Evolutionary conservation across 805 yeast species (phyloP).

Genomic region (Wickerhamomyces pijperi): DNA sequence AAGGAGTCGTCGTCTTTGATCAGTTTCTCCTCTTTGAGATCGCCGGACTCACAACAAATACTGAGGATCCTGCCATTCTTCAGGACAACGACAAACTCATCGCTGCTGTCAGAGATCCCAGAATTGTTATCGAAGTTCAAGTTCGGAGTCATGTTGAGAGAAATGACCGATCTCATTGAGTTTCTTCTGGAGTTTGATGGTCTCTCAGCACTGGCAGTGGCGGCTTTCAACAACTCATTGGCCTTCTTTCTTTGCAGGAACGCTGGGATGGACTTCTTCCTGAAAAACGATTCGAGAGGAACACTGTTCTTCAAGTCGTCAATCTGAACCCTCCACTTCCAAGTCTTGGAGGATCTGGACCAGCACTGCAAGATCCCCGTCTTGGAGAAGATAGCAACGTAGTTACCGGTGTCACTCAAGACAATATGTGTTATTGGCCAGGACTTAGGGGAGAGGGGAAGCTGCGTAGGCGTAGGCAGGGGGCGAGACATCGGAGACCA

Average conservation of each 20-base stretch:
- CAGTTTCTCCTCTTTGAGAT: conserved; percentile 23
- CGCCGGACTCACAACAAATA: conserved; percentile 39
- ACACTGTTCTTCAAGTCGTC: conserved; percentile 25
- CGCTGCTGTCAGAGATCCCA: conserved; percentile 10
- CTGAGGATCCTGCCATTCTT: conserved; percentile 39
- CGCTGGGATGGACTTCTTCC: conserved; percentile 40
- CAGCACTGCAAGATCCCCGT: conserved; percentile 47
- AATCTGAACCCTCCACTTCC: conserved; percentile 39
- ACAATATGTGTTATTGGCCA: conserved; percentile 56
- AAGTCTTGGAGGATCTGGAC: conserved; percentile 42
- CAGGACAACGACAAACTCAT: conserved; percentile 40
- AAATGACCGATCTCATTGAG: conserved; percentile 18
- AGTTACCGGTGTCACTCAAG: conserved; percentile 47
- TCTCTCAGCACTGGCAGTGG: conserved; percentile 2
- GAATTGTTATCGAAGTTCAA: conserved; percentile 15
- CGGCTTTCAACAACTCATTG: conserved; percentile 9
- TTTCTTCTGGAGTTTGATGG: conserved; percentile 22
- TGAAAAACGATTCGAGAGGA: conserved; percentile 49
- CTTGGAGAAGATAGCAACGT: conserved; percentile 42
- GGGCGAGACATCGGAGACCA: conserved; percentile 61
- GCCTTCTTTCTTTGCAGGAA: conserved; percentile 24
- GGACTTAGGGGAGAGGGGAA: conserved; percentile 30
- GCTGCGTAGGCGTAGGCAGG: conserved; percentile 32
- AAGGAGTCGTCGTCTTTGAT: conserved; percentile 23
- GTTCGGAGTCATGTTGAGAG: conserved; percentile 14